Evolutionary conservation across 345 rosid genomes (phyloP).

Genomic region (Excoecaria cochinchinensis): DNA sequence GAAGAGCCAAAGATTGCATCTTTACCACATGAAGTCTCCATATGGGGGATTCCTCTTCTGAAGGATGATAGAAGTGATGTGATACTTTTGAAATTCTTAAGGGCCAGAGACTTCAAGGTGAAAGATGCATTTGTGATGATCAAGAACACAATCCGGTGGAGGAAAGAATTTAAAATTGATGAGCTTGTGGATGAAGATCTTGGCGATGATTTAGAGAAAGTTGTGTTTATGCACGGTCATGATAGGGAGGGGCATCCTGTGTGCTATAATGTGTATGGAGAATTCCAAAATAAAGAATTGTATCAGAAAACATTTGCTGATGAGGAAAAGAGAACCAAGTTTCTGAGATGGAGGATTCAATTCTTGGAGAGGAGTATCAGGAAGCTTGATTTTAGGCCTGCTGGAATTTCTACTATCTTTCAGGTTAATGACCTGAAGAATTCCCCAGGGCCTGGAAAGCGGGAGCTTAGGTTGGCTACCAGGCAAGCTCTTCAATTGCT

Average conservation of each 20-base stretch:
- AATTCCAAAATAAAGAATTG: conserved; percentile 82
- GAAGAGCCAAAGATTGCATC: conserved; percentile 23
- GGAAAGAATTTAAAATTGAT: conserved; percentile 65
- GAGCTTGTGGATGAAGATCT: conserved; percentile 64
- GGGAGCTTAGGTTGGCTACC: conserved; percentile 78
- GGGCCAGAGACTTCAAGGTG: conserved; percentile 82
- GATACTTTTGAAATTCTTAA: conserved; percentile 65
- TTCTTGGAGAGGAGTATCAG: conserved; percentile 86
- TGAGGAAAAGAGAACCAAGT: conserved; percentile 67
- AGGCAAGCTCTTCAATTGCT: conserved; percentile 75
- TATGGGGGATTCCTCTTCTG: conserved; percentile 80
- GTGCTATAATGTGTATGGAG: conserved; percentile 87
- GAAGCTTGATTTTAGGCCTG: conserved; percentile 81
- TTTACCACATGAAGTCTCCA: conserved; percentile 40
- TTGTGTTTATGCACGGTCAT: conserved; percentile 81
- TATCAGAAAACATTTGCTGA: conserved; percentile 69
- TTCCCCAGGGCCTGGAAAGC: conserved; percentile 76
- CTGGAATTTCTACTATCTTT: conserved; percentile 68
- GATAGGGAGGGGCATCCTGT: conserved; percentile 86
- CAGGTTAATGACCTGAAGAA: conserved; percentile 89
- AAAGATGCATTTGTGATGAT: conserved; percentile 75
- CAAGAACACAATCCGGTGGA: conserved; percentile 70
- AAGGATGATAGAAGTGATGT: conserved; percentile 70
- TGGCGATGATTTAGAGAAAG: conserved; percentile 79
- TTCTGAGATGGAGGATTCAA: conserved; percentile 84